Conservation (phyloP, 768 basidiomycete genomes). For the Dendrothele bispora region DNA sequence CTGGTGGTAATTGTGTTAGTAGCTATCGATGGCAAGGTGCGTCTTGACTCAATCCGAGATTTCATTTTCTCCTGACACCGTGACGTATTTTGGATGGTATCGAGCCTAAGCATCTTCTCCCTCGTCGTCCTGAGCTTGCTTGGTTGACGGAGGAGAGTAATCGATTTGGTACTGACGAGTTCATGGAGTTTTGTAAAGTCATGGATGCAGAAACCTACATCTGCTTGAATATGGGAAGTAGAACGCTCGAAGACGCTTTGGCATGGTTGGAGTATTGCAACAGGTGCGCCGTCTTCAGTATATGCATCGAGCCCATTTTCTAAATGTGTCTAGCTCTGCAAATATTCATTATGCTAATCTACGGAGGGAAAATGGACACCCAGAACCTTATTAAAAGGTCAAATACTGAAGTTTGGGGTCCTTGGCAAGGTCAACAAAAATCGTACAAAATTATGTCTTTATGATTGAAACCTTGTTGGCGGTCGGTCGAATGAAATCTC, state of each 20-base stretch:
- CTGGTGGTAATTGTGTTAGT: slow-evolving; percentile 55
- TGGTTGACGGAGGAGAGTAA: slow-evolving; percentile 62
- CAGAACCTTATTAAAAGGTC: slow-evolving; percentile 54
- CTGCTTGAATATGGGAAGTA: slow-evolving; percentile 63
- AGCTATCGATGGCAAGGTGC: slow-evolving; percentile 54
- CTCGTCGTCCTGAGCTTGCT: slow-evolving; percentile 56
- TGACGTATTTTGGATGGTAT: slow-evolving; percentile 42
- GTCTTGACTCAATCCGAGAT: too few relatives aligned
- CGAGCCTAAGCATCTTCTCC: slow-evolving; percentile 47
- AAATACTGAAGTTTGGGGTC: slow-evolving; percentile 55
- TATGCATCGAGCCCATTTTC: neutral
- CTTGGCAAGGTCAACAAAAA: too few relatives aligned
- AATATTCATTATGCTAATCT: slow-evolving; percentile 55
- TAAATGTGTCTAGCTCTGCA: slow-evolving; percentile 21
- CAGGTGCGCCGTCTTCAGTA: slow-evolving; percentile 25
- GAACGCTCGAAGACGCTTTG: slow-evolving; percentile 58
- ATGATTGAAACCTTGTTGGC: neutral
- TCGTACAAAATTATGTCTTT: neutral
- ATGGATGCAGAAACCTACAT: slow-evolving; percentile 56
- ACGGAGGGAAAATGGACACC: slow-evolving; percentile 54
- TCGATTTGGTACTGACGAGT: slow-evolving; percentile 57
- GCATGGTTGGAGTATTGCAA: slow-evolving; percentile 66
- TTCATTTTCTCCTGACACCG: neutral
- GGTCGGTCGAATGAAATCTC: slow-evolving; percentile 55
- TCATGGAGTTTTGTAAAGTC: slow-evolving; percentile 53